A percentile compares a stretch with the other conserved stretches of the same genome.
Evolutionary conservation across 108 stramenopile genomes (phyloP).

Genomic region (Fistulifera solaris): DNA sequence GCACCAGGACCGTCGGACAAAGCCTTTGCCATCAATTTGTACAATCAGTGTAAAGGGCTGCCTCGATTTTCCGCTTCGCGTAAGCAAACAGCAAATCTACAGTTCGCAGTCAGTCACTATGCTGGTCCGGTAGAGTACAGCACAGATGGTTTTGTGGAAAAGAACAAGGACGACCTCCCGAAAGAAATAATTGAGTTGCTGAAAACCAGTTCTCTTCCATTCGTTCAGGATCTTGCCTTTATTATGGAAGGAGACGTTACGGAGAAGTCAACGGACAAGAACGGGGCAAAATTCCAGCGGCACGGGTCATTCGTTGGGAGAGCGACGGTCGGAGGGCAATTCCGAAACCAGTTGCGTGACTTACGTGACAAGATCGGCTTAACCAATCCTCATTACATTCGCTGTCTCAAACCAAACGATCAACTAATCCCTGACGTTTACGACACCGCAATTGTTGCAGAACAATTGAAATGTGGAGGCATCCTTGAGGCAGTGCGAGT

Average conservation of each 20-base stretch:
- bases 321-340: slow-evolving; percentile 69
- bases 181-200: slow-evolving; percentile 68
- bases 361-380: slow-evolving; percentile 64
- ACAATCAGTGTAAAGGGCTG: slow-evolving; percentile 45
- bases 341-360: slow-evolving; percentile 47
- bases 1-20: slow-evolving; percentile 62
- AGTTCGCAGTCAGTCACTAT: slow-evolving; percentile 77
- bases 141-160: slow-evolving; percentile 74
- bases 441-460: slow-evolving; percentile 72
- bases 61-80: slow-evolving; percentile 53
- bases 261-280: neutral
- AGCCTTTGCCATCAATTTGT: slow-evolving; percentile 46
- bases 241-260: slow-evolving; percentile 14
- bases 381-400: slow-evolving; percentile 80
- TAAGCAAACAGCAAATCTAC: slow-evolving; percentile 43
- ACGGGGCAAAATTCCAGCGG: slow-evolving; percentile 10
- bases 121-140: slow-evolving; percentile 86
- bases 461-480: slow-evolving; percentile 83
- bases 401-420: slow-evolving; percentile 91
- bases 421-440: slow-evolving; percentile 66
- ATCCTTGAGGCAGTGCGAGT: slow-evolving; percentile 89
- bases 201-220: slow-evolving; percentile 32
- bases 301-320: slow-evolving; percentile 39
- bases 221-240: slow-evolving; percentile 37
- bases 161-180: slow-evolving; percentile 88